Conservation (phyloP, 2,329 filamentous ascomycete genomes). For the Pseudocercospora fijiensis region DNA sequence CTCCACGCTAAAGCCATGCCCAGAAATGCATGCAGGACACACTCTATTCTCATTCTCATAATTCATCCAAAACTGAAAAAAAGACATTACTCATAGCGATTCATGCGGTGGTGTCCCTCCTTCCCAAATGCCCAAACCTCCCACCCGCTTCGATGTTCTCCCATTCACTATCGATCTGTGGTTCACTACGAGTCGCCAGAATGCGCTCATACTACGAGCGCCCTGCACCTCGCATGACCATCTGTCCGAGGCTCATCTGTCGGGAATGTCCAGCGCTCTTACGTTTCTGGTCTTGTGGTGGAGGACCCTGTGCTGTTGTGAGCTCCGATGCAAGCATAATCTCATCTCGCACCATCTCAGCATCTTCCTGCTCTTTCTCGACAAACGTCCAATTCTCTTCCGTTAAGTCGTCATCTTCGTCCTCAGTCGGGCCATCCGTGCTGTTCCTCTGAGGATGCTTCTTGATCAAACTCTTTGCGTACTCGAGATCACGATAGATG, state of each 20-base stretch:
- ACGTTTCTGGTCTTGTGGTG: not conserved
- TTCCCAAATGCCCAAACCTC: not conserved
- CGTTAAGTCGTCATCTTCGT: slow-evolving; percentile 29
- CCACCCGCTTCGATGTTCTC: not conserved
- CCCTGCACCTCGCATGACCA: slow-evolving; percentile 10
- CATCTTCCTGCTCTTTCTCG: slow-evolving; percentile 58
- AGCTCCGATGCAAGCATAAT: not conserved
- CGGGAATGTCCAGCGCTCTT: not conserved
- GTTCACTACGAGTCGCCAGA: not conserved
- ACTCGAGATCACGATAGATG: slow-evolving; percentile 93
- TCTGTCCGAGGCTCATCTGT: slow-evolving; percentile 9
- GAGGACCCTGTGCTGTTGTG: not conserved
- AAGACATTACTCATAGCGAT: not conserved
- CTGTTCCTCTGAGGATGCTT: slow-evolving; percentile 14
- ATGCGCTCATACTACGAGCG: slow-evolving; percentile 15
- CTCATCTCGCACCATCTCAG: slow-evolving; percentile 14
- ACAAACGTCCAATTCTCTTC: slow-evolving; percentile 75
- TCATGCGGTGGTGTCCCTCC: not conserved
- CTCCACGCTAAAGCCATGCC: not conserved
- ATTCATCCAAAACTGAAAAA: not conserved
- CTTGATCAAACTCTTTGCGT: slow-evolving; percentile 80
- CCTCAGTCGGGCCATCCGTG: slow-evolving; percentile 26
- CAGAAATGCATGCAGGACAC: not conserved
- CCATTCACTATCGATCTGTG: not conserved
- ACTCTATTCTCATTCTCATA: not conserved